Percentiles rank a stretch among this genome's conserved stretches.
These are phyloP conservation scores for Penicillium maclennaniae DNA, from an alignment of 495 filamentous ascomycete genomes.

Conservation along the genomic window DNA sequence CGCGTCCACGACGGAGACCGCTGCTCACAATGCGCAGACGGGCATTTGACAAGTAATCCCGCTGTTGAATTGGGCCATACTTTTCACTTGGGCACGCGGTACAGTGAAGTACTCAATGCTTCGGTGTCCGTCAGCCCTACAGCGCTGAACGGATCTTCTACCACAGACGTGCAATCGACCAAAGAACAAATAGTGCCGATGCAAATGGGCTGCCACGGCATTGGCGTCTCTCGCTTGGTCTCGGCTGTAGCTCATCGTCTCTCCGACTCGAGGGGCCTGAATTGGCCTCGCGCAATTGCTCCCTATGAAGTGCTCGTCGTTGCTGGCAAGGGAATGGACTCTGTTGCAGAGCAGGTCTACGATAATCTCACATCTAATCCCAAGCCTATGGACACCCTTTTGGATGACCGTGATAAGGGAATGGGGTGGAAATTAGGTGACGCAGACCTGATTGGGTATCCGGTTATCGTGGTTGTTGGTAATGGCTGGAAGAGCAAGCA, in stretches of 20 bases:
- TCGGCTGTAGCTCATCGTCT: slow-evolving; percentile 74
- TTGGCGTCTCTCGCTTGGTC: slow-evolving; percentile 88
- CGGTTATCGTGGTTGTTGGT: slow-evolving; percentile 74
- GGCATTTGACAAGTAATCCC: slow-evolving; percentile 59
- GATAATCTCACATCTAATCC: slow-evolving; percentile 42
- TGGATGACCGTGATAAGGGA: slow-evolving; percentile 71
- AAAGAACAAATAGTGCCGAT: slow-evolving; percentile 49
- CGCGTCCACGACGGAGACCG: slow-evolving; percentile 62
- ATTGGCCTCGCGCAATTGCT: slow-evolving; percentile 84
- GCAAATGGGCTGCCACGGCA: slow-evolving; percentile 95
- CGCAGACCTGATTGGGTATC: slow-evolving; percentile 86
- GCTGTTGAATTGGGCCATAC: slow-evolving; percentile 93
- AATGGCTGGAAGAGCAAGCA: slow-evolving; percentile 63
- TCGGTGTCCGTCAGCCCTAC: slow-evolving; percentile 44
- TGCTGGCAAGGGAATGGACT: slow-evolving; percentile 45
- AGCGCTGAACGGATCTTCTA: slow-evolving; percentile 15
- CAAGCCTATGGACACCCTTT: slow-evolving; percentile 52
- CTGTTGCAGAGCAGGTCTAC: slow-evolving; percentile 56
- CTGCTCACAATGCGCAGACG: slow-evolving; percentile 66
- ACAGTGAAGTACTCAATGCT: slow-evolving; percentile 70
- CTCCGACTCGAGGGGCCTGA: slow-evolving; percentile 71
- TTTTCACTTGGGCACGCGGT: slow-evolving; percentile 88
- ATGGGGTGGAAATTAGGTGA: slow-evolving; percentile 83
- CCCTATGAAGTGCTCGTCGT: slow-evolving; percentile 80
- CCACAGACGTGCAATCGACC: slow-evolving; percentile 10